A percentile compares a stretch with the other conserved stretches of the same genome.
These are phyloP conservation scores for Starmerella floricola DNA, from an alignment of 805 yeast species.

Conservation along the genomic window DNA sequence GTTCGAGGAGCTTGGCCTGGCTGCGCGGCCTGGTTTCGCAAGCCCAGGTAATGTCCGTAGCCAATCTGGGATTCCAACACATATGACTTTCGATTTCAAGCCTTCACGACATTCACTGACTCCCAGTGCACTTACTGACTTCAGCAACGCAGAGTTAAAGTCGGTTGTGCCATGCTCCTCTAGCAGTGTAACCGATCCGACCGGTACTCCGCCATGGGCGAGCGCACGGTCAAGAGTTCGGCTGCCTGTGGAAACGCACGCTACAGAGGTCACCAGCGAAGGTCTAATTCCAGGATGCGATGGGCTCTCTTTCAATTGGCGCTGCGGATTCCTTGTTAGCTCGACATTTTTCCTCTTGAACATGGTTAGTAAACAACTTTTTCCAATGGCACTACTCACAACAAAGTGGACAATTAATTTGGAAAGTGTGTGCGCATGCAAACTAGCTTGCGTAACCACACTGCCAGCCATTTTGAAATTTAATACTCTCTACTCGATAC, in stretches of 20 bases:
- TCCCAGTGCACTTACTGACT: conserved; percentile 69
- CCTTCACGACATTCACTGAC: conserved; percentile 44
- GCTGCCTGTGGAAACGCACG: conserved; percentile 71
- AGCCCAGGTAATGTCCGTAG: conserved; percentile 26
- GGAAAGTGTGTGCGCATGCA: too few species aligned
- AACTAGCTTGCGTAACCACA: too few species aligned
- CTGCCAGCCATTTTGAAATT: too few species aligned
- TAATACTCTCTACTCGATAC: too few species aligned
- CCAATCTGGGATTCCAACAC: conserved; percentile 22
- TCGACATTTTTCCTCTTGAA: conserved; percentile 12
- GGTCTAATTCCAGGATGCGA: conserved; percentile 52
- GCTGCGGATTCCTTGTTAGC: conserved; percentile 1
- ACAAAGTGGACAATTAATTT: too few species aligned
- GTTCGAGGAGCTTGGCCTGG: background rate
- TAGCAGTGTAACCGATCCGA: conserved; percentile 55
- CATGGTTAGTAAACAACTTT: conserved; percentile 3
- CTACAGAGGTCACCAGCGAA: conserved; percentile 60
- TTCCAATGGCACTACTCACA: background rate
- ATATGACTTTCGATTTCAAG: conserved; percentile 13
- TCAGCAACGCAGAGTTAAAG: conserved; percentile 56
- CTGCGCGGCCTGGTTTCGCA: background rate
- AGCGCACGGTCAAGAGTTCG: conserved; percentile 60
- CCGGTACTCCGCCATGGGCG: conserved; percentile 74
- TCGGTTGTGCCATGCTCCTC: conserved; percentile 87
- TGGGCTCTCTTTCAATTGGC: background rate